These are phyloP conservation scores for Cryptosporidium sp. DNA, from an alignment of 169 alveolate genomes.

Conservation along the genomic window DNA sequence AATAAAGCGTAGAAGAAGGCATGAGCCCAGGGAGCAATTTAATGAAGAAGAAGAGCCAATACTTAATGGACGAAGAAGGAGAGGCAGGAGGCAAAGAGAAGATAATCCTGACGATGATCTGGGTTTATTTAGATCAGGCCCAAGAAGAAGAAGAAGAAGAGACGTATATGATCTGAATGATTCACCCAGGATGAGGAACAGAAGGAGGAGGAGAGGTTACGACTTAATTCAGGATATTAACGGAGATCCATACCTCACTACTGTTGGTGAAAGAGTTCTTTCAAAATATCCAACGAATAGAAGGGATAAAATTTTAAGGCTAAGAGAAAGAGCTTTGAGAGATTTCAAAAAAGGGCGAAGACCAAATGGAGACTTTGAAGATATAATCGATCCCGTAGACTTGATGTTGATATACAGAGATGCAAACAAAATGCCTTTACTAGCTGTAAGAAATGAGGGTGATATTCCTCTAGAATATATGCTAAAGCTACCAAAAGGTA, in stretches of 20 bases:
- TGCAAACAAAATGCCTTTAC: conserved; percentile 40
- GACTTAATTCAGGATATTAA: conserved; percentile 25
- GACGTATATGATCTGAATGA: neutral
- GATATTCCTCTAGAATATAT: conserved; percentile 44
- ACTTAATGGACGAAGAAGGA: neutral
- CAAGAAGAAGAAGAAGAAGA: conserved; percentile 17
- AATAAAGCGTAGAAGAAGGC: conserved; percentile 2
- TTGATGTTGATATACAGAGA: conserved; percentile 41
- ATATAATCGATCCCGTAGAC: conserved; percentile 31
- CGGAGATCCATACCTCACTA: conserved; percentile 51
- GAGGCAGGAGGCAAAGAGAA: conserved; percentile 11
- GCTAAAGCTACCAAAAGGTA: conserved; percentile 42
- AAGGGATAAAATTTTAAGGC: conserved; percentile 19
- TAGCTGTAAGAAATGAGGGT: conserved; percentile 31
- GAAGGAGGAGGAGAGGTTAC: conserved; percentile 44
- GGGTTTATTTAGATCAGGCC: neutral
- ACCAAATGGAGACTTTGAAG: conserved; percentile 12
- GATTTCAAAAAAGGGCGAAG: conserved; percentile 28
- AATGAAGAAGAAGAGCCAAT: neutral
- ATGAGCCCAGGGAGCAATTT: neutral
- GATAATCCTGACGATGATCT: neutral
- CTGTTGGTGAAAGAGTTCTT: conserved; percentile 56
- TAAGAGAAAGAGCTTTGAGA: conserved; percentile 20
- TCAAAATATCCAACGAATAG: conserved; percentile 33
- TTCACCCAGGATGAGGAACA: conserved; percentile 5